These are phyloP conservation scores for Cytidiella melzeri DNA, from an alignment of 768 basidiomycete genomes.

Conservation along the genomic window DNA sequence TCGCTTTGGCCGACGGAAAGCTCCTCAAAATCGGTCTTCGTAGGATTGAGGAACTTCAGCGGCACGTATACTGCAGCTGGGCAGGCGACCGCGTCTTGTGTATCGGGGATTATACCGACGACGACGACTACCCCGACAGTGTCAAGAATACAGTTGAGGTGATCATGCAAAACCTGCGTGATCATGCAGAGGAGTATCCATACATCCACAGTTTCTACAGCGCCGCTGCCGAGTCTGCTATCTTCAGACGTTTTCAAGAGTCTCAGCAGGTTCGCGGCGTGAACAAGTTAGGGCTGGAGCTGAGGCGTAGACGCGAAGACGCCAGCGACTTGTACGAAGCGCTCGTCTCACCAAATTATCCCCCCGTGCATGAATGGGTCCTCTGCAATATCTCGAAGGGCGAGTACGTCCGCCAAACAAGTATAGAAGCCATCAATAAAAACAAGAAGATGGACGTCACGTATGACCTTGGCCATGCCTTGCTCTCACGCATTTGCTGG, in stretches of 20 bases:
- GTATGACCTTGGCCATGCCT: not conserved
- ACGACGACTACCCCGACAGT: not conserved
- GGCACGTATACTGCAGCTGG: not conserved
- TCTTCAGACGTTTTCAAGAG: no score
- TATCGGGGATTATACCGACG: not conserved
- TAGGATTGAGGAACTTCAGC: not conserved
- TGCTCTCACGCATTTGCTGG: conserved; percentile 6
- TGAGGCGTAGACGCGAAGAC: not conserved
- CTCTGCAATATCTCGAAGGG: conserved; percentile 6
- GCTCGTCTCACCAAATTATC: not conserved
- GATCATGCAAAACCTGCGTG: no score
- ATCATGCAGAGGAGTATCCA: no score
- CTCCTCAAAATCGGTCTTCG: not conserved
- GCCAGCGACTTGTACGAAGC: not conserved
- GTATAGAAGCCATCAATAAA: not conserved
- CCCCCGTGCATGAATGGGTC: not conserved
- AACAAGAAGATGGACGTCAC: not conserved
- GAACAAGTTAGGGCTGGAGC: not conserved
- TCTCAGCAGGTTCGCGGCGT: no score
- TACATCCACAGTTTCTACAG: no score
- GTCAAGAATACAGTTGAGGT: not conserved
- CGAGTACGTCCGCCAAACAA: conserved; percentile 4
- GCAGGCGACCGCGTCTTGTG: not conserved
- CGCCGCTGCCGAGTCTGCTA: no score
- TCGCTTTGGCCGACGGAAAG: not conserved